Conservation (phyloP, 1,139 yeast species). For the Pichia sp. region DNA sequence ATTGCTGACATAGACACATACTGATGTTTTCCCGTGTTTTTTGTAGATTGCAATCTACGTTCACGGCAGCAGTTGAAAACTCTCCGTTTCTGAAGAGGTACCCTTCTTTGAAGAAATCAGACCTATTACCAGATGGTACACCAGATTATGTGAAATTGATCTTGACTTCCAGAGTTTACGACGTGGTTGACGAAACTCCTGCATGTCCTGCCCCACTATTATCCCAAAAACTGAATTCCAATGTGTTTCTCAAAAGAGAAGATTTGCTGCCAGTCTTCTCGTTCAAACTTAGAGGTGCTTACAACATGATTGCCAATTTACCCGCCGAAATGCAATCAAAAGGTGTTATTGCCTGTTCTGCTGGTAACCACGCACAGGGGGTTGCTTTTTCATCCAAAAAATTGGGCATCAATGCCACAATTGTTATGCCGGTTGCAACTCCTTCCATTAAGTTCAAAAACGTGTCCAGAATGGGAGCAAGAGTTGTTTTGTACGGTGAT, state of each 20-base stretch:
- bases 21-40: too few species aligned
- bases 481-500: slow-evolving; percentile 87
- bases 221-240: slow-evolving; percentile 64
- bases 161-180: slow-evolving; percentile 87
- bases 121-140: slow-evolving; percentile 48
- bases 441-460: slow-evolving; percentile 91
- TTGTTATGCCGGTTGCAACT: slow-evolving; percentile 96
- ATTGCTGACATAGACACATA: too few species aligned
- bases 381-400: slow-evolving; percentile 88
- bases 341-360: slow-evolving; percentile 97
- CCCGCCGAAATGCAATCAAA: slow-evolving; percentile 58
- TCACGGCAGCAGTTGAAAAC: too few species aligned
- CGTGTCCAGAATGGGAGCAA: slow-evolving; percentile 87
- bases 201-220: slow-evolving; percentile 68
- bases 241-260: slow-evolving; percentile 77
- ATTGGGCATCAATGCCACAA: slow-evolving; percentile 84
- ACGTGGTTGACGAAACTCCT: slow-evolving; percentile 88
- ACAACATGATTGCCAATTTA: slow-evolving; percentile 89
- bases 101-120: slow-evolving; percentile 25
- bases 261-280: slow-evolving; percentile 93
- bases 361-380: slow-evolving; percentile 99
- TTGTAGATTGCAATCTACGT: too few species aligned
- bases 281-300: slow-evolving; percentile 94
- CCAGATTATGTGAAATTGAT: slow-evolving; percentile 94
- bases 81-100: neutral